Evolutionary conservation across 768 basidiomycete genomes (phyloP).

Genomic region (Boletus rubescentipes): DNA sequence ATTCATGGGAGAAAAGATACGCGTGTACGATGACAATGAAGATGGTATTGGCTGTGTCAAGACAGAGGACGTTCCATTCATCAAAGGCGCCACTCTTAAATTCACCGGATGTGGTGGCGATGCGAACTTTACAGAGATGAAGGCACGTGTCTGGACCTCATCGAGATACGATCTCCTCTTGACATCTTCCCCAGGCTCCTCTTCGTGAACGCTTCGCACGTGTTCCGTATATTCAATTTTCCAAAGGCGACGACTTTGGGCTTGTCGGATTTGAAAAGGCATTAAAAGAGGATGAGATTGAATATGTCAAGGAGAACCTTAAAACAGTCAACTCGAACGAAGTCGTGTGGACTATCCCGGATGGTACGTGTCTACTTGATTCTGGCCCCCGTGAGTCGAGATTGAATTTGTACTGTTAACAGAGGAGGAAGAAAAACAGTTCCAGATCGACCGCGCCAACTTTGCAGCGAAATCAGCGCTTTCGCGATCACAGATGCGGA

Average conservation of each 20-base stretch:
- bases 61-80: conserved; percentile 42
- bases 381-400: not conserved
- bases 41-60: conserved; percentile 47
- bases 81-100: conserved; percentile 46
- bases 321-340: conserved; percentile 63
- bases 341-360: conserved; percentile 62
- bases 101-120: conserved; percentile 54
- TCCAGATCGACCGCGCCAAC: conserved; percentile 74
- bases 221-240: conserved; percentile 48
- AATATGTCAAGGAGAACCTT: conserved; percentile 63
- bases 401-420: not conserved
- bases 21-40: conserved; percentile 53
- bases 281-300: conserved; percentile 69
- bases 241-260: conserved; percentile 45
- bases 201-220: conserved; percentile 48
- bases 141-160: conserved; percentile 29
- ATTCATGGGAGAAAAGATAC: conserved; percentile 69
- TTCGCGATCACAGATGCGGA: conserved; percentile 40
- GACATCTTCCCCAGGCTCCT: conserved; percentile 35
- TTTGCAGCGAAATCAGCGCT: conserved; percentile 55
- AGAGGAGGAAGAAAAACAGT: conserved; percentile 73
- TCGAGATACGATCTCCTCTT: not conserved
- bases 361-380: conserved; percentile 41
- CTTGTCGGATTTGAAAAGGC: conserved; percentile 59
- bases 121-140: conserved; percentile 64